These are phyloP conservation scores for Cystobasidiaceae sp. DNA, from an alignment of 1,284 basidiomycete species.

Conservation along the genomic window DNA sequence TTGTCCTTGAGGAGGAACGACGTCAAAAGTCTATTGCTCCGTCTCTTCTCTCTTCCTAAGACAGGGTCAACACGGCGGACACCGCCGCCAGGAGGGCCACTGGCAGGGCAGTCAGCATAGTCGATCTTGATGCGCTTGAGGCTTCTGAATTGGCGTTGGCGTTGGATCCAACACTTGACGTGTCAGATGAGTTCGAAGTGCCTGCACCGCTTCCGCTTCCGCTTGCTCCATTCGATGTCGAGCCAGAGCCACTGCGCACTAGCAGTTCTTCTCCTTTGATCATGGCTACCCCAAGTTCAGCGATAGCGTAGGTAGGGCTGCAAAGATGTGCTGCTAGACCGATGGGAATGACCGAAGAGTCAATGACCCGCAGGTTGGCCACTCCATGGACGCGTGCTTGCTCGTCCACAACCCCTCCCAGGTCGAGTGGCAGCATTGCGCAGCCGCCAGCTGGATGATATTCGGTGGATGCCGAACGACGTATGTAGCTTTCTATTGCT, in stretches of 20 bases:
- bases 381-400: conserved; percentile 68
- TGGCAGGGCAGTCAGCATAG: neutral
- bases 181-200: neutral
- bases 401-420: conserved; percentile 70
- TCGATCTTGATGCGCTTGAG: neutral
- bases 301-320: conserved; percentile 27
- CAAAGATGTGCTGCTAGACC: conserved; percentile 28
- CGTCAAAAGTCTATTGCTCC: too few species aligned
- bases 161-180: neutral
- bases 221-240: too few species aligned
- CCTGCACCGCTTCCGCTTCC: too few species aligned
- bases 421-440: conserved; percentile 68
- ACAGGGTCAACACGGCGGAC: too few species aligned
- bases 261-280: conserved; percentile 8
- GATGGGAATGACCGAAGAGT: conserved; percentile 45
- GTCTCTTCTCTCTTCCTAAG: too few species aligned
- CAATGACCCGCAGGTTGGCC: conserved; percentile 55
- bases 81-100: too few species aligned
- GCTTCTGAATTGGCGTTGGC: neutral
- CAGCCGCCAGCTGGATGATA: conserved; percentile 44
- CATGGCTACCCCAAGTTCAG: conserved; percentile 5
- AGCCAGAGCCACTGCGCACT: neutral
- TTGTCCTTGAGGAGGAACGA: too few species aligned
- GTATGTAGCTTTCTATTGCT: conserved; percentile 39
- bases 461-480: conserved; percentile 34